A percentile compares a stretch with the other conserved stretches of the same genome.
Evolutionary conservation across 2,329 filamentous ascomycete genomes (phyloP).

Genomic region (Volutella citrinella): DNA sequence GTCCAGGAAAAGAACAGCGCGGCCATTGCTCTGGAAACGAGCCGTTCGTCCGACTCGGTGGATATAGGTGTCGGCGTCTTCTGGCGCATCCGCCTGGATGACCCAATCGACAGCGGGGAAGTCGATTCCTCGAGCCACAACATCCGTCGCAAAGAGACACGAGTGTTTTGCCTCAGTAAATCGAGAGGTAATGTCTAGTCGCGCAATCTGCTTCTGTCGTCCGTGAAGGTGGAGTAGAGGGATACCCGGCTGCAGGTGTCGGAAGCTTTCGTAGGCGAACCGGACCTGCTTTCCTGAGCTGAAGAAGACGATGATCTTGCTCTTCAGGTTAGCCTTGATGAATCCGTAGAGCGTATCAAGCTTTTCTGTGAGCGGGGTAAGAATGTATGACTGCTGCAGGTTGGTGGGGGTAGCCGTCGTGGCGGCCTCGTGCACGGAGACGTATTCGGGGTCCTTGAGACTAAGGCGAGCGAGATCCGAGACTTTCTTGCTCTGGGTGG

Average conservation of each 20-base stretch:
- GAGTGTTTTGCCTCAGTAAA: slow-evolving; percentile 80
- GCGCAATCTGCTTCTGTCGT: slow-evolving; percentile 85
- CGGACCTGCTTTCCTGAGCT: slow-evolving; percentile 95
- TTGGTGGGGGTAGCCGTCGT: slow-evolving; percentile 74
- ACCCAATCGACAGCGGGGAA: slow-evolving; percentile 98
- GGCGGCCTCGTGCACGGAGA: slow-evolving; percentile 86
- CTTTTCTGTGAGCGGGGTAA: slow-evolving; percentile 83
- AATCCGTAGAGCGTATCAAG: slow-evolving; percentile 92
- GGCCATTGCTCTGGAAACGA: slow-evolving; percentile 84
- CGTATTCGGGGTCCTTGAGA: slow-evolving; percentile 87
- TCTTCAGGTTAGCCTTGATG: slow-evolving; percentile 84
- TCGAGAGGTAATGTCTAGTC: slow-evolving; percentile 80
- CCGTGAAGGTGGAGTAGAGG: slow-evolving; percentile 90
- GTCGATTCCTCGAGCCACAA: slow-evolving; percentile 89
- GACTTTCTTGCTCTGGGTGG: slow-evolving; percentile 92
- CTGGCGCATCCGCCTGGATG: slow-evolving; percentile 95
- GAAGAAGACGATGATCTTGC: slow-evolving; percentile 92
- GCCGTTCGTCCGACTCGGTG: slow-evolving; percentile 93
- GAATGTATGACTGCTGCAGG: slow-evolving; percentile 86
- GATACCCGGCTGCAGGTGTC: slow-evolving; percentile 91
- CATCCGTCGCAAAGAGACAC: slow-evolving; percentile 92
- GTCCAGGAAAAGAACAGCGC: slow-evolving; percentile 86
- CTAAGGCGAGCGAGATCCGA: slow-evolving; percentile 88
- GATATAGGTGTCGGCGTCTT: slow-evolving; percentile 97
- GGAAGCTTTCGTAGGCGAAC: slow-evolving; percentile 91